Percentiles rank a stretch among this genome's conserved stretches.
Conservation (phyloP, 768 basidiomycete species). For the Kondoa subrosea region DNA sequence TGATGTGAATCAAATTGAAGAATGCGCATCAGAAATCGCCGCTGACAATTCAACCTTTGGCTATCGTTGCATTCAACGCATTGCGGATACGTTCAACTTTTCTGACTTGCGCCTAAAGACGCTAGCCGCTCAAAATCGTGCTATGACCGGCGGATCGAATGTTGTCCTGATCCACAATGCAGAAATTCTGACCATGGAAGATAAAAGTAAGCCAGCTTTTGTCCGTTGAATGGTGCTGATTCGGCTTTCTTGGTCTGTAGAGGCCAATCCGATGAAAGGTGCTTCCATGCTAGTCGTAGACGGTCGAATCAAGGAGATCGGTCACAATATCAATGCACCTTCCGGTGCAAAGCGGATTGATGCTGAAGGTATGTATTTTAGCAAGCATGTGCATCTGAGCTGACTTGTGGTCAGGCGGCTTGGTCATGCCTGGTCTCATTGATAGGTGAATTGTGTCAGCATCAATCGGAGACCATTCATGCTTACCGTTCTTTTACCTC, state of each 20-base stretch:
- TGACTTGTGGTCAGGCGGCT: no score
- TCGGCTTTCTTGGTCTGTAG: no score
- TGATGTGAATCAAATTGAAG: background rate
- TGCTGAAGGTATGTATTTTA: no score
- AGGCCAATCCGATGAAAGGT: background rate
- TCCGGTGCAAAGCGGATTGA: background rate
- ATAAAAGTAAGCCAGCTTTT: no score
- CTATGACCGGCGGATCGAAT: background rate
- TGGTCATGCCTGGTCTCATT: background rate
- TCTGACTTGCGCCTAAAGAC: background rate
- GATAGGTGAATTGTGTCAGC: background rate
- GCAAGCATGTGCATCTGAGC: no score
- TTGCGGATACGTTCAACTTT: background rate
- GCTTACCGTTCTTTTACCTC: background rate
- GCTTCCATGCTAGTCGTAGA: background rate
- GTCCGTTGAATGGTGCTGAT: no score
- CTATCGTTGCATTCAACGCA: background rate
- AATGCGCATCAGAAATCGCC: background rate
- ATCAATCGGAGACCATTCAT: no score
- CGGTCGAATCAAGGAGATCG: background rate
- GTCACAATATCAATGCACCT: background rate
- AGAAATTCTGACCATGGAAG: background rate
- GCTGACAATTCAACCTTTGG: background rate
- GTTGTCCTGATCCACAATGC: background rate
- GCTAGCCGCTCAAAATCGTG: background rate